Percentiles rank a stretch among this genome's conserved stretches.
phyloP scores from a whole-genome alignment of 2,329 filamentous ascomycete species.

The Fusarium sp. region DNA sequence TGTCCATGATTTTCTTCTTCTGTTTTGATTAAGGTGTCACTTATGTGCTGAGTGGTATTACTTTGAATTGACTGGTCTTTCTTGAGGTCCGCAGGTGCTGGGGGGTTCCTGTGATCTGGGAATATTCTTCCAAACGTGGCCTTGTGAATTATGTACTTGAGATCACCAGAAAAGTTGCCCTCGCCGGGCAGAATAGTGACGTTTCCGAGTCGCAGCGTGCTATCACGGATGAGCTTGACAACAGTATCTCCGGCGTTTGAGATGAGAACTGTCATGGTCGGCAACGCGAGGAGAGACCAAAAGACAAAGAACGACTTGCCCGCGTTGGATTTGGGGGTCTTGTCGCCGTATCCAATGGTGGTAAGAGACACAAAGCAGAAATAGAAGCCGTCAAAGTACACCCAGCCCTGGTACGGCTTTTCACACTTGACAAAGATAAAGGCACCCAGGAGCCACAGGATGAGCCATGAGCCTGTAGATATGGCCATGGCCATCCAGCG shows the following conservation, averaged over 20 bases:
- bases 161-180: constrained; percentile 57
- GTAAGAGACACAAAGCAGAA: constrained; percentile 86
- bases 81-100: not conserved
- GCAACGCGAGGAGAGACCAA: constrained; percentile 87
- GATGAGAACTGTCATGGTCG: constrained; percentile 89
- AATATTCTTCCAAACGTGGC: constrained; percentile 60
- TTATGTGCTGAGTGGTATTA: not conserved
- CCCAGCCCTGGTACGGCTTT: constrained; percentile 68
- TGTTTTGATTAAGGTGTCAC: constrained; percentile 12
- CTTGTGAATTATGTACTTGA: constrained; percentile 57
- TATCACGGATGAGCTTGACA: constrained; percentile 70
- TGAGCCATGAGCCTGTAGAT: constrained; percentile 75
- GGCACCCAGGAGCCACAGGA: constrained; percentile 86
- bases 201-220: constrained; percentile 67
- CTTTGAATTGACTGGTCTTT: not conserved
- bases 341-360: constrained; percentile 89
- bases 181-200: constrained; percentile 73
- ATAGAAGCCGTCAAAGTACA: constrained; percentile 86
- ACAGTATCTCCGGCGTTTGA: constrained; percentile 88
- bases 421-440: constrained; percentile 74
- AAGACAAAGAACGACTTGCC: constrained; percentile 92
- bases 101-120: constrained; percentile 17
- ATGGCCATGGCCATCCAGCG: constrained; percentile 80
- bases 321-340: constrained; percentile 79
- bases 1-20: constrained; percentile 18